These are phyloP conservation scores for Cryptococcus amylolentus DNA, from an alignment of 1,284 basidiomycete genomes.

Conservation along the genomic window DNA sequence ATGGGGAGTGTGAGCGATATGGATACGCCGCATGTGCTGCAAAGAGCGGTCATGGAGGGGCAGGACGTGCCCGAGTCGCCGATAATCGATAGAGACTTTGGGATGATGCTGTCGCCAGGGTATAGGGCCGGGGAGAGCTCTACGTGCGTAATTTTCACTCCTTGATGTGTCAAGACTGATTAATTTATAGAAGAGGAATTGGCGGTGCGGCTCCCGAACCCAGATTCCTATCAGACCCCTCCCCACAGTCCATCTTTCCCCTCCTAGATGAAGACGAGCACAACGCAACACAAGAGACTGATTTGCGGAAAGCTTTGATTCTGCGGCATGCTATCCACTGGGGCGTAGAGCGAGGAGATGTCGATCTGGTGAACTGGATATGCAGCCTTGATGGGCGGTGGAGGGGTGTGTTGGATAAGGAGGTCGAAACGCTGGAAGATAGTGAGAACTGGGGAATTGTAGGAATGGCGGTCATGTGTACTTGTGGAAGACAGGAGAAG, in stretches of 20 bases:
- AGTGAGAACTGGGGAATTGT: conserved; percentile 78
- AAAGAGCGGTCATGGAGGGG: neutral
- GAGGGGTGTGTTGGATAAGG: conserved; percentile 30
- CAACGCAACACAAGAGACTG: neutral
- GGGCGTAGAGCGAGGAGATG: conserved; percentile 37
- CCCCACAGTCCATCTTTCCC: conserved; percentile 14
- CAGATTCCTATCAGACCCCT: conserved; percentile 17
- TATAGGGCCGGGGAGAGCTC: neutral
- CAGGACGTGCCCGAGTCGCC: neutral
- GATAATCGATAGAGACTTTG: neutral
- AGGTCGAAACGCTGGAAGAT: conserved; percentile 55
- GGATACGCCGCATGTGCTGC: neutral
- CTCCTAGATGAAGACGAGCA: conserved; percentile 14
- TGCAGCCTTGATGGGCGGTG: conserved; percentile 27
- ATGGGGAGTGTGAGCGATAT: no score
- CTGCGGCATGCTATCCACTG: conserved; percentile 37
- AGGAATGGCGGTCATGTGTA: conserved; percentile 70
- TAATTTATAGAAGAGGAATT: neutral
- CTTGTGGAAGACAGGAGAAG: conserved; percentile 69
- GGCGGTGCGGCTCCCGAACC: conserved; percentile 5
- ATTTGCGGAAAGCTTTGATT: conserved; percentile 19
- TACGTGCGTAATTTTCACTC: neutral
- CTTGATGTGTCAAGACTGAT: no score
- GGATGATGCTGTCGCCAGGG: neutral
- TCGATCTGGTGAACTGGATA: conserved; percentile 38